Evolutionary conservation across 2,329 filamentous ascomycete species (phyloP).

Genomic region (Blastomyces percursus): DNA sequence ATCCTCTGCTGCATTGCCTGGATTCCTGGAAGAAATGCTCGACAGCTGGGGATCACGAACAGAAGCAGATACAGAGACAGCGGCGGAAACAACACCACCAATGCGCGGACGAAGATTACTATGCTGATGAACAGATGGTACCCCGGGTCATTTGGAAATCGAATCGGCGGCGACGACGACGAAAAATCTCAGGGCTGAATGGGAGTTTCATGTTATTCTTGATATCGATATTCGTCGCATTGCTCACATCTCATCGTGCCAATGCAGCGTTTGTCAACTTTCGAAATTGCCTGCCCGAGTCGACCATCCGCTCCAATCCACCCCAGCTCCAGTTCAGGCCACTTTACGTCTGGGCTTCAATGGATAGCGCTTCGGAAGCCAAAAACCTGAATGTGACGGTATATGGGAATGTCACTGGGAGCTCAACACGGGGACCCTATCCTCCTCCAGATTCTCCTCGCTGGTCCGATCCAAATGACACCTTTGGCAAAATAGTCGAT

Average conservation of each 20-base stretch:
- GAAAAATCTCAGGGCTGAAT: background rate
- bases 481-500: conserved; percentile 66
- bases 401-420: conserved; percentile 84
- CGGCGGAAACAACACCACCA: background rate
- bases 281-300: conserved; percentile 64
- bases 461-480: conserved; percentile 52
- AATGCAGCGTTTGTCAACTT: conserved; percentile 62
- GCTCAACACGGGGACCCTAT: conserved; percentile 45
- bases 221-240: background rate
- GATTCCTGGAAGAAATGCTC: background rate
- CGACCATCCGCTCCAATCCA: conserved; percentile 49
- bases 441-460: conserved; percentile 49
- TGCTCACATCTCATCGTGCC: conserved; percentile 34
- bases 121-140: background rate
- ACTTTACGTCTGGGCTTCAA: conserved; percentile 56
- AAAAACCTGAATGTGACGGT: conserved; percentile 57
- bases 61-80: background rate
- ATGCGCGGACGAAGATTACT: background rate
- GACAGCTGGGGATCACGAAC: background rate
- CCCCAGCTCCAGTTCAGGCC: conserved; percentile 69
- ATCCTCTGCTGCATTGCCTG: background rate
- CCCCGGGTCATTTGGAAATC: background rate
- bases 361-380: conserved; percentile 43
- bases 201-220: background rate
- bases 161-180: background rate